phyloP scores from a whole-genome alignment of 1,284 basidiomycete genomes.

The Ceratobasidium sp. region DNA sequence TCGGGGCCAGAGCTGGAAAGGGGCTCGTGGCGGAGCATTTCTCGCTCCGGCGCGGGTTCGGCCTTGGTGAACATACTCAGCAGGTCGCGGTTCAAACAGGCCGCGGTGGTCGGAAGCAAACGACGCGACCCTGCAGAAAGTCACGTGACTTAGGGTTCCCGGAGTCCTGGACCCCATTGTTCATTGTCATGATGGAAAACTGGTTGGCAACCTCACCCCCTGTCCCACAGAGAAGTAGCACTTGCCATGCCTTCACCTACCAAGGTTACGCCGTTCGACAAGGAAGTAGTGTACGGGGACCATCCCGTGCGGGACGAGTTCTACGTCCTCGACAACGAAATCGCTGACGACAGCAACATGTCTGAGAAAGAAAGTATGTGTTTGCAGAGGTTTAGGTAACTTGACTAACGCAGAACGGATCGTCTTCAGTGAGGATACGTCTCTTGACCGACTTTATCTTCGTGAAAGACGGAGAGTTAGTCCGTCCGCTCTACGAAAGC shows the following conservation, averaged over 20 bases:
- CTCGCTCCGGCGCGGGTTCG: not conserved
- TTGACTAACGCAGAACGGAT: too few relatives aligned
- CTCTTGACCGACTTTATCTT: constrained; percentile 17
- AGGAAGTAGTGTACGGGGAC: not conserved
- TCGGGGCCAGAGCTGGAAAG: too few relatives aligned
- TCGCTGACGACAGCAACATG: too few relatives aligned
- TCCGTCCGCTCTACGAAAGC: not conserved
- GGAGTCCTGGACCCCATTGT: not conserved
- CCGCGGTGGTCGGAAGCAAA: not conserved
- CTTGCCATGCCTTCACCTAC: too few relatives aligned
- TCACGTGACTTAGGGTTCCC: constrained; percentile 8
- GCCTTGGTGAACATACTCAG: not conserved
- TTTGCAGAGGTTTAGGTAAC: too few relatives aligned
- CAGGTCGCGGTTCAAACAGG: too few relatives aligned
- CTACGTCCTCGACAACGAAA: not conserved
- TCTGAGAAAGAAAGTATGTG: too few relatives aligned
- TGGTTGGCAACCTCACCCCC: not conserved
- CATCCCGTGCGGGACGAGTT: not conserved
- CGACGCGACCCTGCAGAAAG: not conserved
- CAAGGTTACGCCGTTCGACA: not conserved
- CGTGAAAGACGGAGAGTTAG: constrained; percentile 16
- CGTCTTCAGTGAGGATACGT: not conserved
- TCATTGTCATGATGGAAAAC: not conserved
- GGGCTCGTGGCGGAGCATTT: not conserved
- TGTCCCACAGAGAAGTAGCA: not conserved